These are phyloP conservation scores for Heliamphora exappendiculata DNA, from an alignment of 148 eudicot genomes.

Conservation along the genomic window DNA sequence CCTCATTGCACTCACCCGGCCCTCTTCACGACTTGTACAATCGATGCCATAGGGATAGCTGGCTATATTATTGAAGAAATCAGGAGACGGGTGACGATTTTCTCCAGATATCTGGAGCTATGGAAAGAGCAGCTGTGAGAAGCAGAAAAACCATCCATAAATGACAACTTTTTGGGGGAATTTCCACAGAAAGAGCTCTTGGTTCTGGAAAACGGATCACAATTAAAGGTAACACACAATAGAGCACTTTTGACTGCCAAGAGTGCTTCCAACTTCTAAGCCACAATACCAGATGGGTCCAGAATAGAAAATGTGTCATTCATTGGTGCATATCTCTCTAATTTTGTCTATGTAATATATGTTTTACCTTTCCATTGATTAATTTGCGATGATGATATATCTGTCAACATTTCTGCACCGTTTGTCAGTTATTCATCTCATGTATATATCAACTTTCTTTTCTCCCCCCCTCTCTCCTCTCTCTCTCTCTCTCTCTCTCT, in stretches of 20 bases:
- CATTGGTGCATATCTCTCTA: not conserved
- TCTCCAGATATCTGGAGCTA: no score
- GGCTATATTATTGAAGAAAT: no score
- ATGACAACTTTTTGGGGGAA: not conserved
- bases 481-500: not conserved
- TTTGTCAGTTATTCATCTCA: not conserved
- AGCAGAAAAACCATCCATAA: constrained; percentile 9
- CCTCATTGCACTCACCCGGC: no score
- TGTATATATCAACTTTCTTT: not conserved
- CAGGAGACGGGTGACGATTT: no score
- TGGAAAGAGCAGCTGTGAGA: constrained; percentile 12
- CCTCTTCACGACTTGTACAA: no score
- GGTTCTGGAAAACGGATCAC: not conserved
- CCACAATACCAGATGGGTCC: not conserved
- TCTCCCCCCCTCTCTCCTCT: no score
- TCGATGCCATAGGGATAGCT: no score
- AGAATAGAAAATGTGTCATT: not conserved
- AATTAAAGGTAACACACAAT: not conserved
- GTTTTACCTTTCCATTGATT: not conserved
- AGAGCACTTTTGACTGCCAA: not conserved
- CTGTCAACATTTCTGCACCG: not conserved
- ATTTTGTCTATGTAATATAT: not conserved
- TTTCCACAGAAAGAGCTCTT: not conserved
- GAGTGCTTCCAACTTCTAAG: not conserved
- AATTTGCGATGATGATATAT: not conserved